phyloP scores from a whole-genome alignment of 495 filamentous ascomycete species.

The Immersiella caudata region DNA sequence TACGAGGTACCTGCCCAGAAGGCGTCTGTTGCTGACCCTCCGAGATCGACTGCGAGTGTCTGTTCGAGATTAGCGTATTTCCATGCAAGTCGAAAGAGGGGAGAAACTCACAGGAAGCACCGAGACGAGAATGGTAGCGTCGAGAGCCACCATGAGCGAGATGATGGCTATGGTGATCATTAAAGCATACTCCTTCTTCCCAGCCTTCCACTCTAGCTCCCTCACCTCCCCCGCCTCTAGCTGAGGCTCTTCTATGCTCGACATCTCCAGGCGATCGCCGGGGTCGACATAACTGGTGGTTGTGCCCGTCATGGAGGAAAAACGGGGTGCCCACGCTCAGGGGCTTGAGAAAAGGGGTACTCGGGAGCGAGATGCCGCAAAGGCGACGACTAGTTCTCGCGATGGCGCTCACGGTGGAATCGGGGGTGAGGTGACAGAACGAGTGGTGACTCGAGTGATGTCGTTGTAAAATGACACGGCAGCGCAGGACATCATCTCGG shows the following conservation, averaged over 20 bases:
- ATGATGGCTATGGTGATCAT: conserved; percentile 49
- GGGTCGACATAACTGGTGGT: background rate
- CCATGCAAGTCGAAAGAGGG: background rate
- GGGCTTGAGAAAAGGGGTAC: background rate
- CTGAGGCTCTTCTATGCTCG: conserved; percentile 5
- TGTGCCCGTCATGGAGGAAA: background rate
- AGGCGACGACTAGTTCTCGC: background rate
- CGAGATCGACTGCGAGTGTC: conserved; percentile 45
- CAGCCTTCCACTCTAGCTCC: conserved; percentile 42
- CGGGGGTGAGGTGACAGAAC: background rate
- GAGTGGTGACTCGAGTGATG: background rate
- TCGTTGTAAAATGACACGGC: background rate
- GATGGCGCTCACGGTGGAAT: too few relatives aligned
- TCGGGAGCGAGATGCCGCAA: background rate
- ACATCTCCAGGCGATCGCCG: conserved; percentile 2
- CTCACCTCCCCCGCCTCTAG: conserved; percentile 23
- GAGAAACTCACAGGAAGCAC: conserved; percentile 40
- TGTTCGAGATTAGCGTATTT: background rate
- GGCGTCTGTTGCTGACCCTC: conserved; percentile 50
- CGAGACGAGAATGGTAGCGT: conserved; percentile 57
- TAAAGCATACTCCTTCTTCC: conserved; percentile 42
- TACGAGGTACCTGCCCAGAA: conserved; percentile 62
- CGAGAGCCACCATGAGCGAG: conserved; percentile 57
- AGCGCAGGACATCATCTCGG: background rate
- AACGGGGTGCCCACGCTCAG: background rate